Conservation (phyloP, 163 green algal species). For the Trebouxia gelatinosa region DNA sequence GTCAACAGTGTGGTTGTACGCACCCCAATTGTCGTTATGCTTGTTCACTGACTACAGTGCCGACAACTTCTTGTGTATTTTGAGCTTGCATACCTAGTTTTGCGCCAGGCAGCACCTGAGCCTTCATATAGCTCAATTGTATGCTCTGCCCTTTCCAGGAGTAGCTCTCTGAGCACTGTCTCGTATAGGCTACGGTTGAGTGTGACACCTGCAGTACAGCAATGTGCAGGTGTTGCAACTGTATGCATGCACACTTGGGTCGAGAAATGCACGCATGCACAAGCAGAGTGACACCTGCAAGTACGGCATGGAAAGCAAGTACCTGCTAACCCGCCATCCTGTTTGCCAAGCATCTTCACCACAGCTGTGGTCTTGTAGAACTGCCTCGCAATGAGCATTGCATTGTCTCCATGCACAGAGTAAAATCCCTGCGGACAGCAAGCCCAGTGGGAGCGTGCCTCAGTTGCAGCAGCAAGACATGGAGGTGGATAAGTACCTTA, state of each 20-base stretch:
- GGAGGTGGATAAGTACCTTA: constrained; percentile 50
- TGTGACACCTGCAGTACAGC: constrained; percentile 59
- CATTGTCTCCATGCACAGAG: constrained; percentile 79
- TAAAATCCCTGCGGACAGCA: constrained; percentile 66
- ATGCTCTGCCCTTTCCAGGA: constrained; percentile 74
- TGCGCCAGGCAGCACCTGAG: constrained; percentile 61
- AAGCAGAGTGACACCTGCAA: too few species aligned
- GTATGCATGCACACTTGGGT: too few species aligned
- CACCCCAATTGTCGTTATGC: too few species aligned
- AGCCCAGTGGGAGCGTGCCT: not conserved
- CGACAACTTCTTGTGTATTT: constrained; percentile 3
- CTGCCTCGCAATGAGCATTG: constrained; percentile 69
- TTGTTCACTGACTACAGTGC: too few species aligned
- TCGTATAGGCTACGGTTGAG: constrained; percentile 83
- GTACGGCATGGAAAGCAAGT: not conserved
- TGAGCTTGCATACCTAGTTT: constrained; percentile 34
- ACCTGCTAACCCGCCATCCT: constrained; percentile 31
- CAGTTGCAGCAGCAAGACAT: not conserved
- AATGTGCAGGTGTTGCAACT: too few species aligned
- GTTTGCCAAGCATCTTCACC: constrained; percentile 55
- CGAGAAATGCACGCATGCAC: too few species aligned
- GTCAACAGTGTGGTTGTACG: too few species aligned
- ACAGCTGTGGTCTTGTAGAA: constrained; percentile 87
- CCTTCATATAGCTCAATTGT: constrained; percentile 88
- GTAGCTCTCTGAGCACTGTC: constrained; percentile 70